These are phyloP conservation scores for Penicillium nucicola DNA, from an alignment of 495 filamentous ascomycete genomes.

Conservation along the genomic window DNA sequence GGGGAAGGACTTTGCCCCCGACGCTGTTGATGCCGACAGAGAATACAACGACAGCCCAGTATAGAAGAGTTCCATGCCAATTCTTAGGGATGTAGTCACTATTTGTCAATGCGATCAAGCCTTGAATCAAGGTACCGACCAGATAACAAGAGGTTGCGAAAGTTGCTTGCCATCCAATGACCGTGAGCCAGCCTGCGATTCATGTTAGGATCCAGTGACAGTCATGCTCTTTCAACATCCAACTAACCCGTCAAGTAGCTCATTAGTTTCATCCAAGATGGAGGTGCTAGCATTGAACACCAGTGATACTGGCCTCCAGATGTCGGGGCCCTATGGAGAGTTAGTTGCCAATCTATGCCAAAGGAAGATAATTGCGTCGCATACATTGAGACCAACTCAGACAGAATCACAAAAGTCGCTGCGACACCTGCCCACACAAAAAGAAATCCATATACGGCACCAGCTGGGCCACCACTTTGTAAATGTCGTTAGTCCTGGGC, in stretches of 20 bases:
- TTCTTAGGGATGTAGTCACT: slow-evolving; percentile 29
- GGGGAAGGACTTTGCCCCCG: slow-evolving; percentile 38
- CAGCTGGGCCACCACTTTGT: slow-evolving; percentile 47
- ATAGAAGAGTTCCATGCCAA: slow-evolving; percentile 43
- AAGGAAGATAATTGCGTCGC: not conserved
- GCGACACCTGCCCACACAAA: slow-evolving; percentile 43
- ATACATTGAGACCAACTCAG: slow-evolving; percentile 45
- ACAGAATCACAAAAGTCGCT: slow-evolving; percentile 28
- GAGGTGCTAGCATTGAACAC: slow-evolving; percentile 49
- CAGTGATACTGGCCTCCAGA: slow-evolving; percentile 54
- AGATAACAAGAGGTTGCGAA: slow-evolving; percentile 41
- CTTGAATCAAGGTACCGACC: slow-evolving; percentile 39
- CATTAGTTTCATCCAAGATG: slow-evolving; percentile 32
- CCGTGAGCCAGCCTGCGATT: slow-evolving; percentile 40
- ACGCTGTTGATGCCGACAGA: slow-evolving; percentile 41
- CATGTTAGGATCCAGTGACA: not conserved
- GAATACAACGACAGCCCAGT: slow-evolving; percentile 38
- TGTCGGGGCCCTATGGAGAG: slow-evolving; percentile 39
- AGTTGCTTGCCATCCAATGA: slow-evolving; percentile 44
- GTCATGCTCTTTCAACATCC: not conserved
- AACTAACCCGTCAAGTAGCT: slow-evolving; percentile 46
- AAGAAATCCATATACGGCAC: slow-evolving; percentile 50
- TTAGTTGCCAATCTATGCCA: not conserved
- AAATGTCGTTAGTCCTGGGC: not conserved
- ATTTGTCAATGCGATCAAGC: slow-evolving; percentile 34